Evolutionary conservation across 768 basidiomycete species (phyloP), one percentile per base, ranked within the genome.

Genomic region (Mycena leptocephala): DNA sequence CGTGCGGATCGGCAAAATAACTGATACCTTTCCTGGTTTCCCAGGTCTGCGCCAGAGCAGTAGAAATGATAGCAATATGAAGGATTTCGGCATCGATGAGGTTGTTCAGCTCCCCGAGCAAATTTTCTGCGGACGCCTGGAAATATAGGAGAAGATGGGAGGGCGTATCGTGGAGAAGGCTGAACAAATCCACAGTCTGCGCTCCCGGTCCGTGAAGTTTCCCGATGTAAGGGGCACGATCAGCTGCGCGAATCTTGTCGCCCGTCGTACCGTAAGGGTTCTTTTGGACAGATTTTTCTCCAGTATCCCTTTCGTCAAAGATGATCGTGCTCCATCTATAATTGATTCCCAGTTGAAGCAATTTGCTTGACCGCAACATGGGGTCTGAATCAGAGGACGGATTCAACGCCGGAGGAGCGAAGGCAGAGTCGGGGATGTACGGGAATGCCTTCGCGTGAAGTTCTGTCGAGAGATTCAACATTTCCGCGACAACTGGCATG

Each of bases 401-500:
- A n/a, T n/a, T n/a, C n/a, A 18, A 18, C 35, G 18, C 3, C 16
- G 26, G 33, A 5, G 43, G 16, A 14, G 28, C n/a, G 64, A 62
- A 73, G 11, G 65, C 58, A 24, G 58, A 43, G 8, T 41, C 41
- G 11, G 66, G 73, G 22, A 74, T 68, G 37, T 69, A 41, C 16
- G 63, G 26, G 28, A 63, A 70, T 6, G 76, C 69, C n/a, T 58
- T 55, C 2, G 74, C 66, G 58, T 73, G 41, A 1, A 81, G 51
- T 9, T 69, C 69, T 13, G 79, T 82, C 43, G 84, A 81, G 14
- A 82, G 59, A 62, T 82, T 70, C 16, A 87, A 80, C 86, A 86
- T 86, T 71, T 86, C 83, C 0, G 84, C 81, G 35, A 86, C 82
- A n/a, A 86, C 81, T 0, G 84, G 85, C 28, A 87, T 72, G 11